phyloP scores from a whole-genome alignment of 2,329 filamentous ascomycete species.

The Arthroderma uncinatum region DNA sequence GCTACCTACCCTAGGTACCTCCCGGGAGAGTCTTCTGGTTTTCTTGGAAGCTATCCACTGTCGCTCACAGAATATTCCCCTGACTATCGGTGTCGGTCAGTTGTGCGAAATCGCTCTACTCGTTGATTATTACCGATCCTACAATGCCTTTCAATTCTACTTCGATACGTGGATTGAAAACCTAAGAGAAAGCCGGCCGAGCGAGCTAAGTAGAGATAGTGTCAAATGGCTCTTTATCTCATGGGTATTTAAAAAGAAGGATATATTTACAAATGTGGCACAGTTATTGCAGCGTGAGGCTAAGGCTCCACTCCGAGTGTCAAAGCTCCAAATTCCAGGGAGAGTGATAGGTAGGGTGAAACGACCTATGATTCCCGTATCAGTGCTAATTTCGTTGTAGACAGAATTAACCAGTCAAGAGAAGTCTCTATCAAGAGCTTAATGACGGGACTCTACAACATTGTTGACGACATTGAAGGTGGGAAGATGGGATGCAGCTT shows the following conservation, averaged over 20 bases:
- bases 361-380: not conserved
- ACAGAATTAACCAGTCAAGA: not conserved
- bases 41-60: conserved; percentile 2
- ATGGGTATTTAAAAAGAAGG: not conserved
- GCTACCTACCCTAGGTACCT: not conserved
- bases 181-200: not conserved
- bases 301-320: not conserved
- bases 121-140: conserved; percentile 17
- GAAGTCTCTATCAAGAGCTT: no score
- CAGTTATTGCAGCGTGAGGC: not conserved
- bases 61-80: not conserved
- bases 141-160: not conserved
- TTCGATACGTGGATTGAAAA: not conserved
- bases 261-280: not conserved
- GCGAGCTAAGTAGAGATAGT: not conserved
- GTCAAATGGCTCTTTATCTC: conserved; percentile 3
- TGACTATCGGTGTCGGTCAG: conserved; percentile 1
- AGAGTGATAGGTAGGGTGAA: not conserved
- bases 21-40: not conserved
- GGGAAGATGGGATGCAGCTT: not conserved
- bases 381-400: not conserved
- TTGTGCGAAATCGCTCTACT: conserved; percentile 14
- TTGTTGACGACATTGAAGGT: no score
- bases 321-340: not conserved
- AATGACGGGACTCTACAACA: no score